Evolutionary conservation across 179 eudicot genomes (phyloP).

Genomic region (Silene vulgaris): DNA sequence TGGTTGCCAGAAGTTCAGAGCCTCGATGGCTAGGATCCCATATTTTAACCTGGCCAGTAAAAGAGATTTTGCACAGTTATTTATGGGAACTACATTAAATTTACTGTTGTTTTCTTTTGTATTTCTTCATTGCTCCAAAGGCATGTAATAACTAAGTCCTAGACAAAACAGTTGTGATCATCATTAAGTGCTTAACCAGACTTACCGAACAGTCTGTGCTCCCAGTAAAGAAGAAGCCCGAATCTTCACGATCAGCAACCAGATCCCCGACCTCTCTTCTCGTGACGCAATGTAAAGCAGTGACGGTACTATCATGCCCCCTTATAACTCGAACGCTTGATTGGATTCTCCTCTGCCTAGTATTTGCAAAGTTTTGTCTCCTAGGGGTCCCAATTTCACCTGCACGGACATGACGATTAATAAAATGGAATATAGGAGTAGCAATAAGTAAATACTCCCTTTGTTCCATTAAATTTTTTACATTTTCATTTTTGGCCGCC

Average conservation of each 20-base stretch:
- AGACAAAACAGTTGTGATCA: background rate
- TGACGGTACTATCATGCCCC: slow-evolving; percentile 79
- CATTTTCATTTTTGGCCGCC: too few species aligned
- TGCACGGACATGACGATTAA: slow-evolving; percentile 24
- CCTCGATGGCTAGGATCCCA: slow-evolving; percentile 92
- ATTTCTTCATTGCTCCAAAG: background rate
- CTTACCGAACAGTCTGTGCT: slow-evolving; percentile 82
- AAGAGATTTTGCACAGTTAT: background rate
- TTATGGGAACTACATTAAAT: background rate
- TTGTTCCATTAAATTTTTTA: too few species aligned
- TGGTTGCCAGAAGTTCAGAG: slow-evolving; percentile 72
- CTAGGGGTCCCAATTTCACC: slow-evolving; percentile 55
- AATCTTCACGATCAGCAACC: slow-evolving; percentile 90
- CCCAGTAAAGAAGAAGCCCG: slow-evolving; percentile 91
- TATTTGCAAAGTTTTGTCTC: slow-evolving; percentile 48
- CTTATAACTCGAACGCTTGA: slow-evolving; percentile 66
- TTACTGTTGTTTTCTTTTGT: background rate
- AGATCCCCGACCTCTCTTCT: slow-evolving; percentile 95
- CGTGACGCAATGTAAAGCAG: slow-evolving; percentile 86
- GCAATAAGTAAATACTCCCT: background rate
- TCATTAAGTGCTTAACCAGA: slow-evolving; percentile 7
- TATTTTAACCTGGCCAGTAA: slow-evolving; percentile 51
- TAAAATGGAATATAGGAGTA: background rate
- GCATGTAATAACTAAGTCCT: background rate
- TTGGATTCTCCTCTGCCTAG: slow-evolving; percentile 61